Evolutionary conservation across 2,329 filamentous ascomycete genomes (phyloP).

Genomic region (Sporothrix luriei): DNA sequence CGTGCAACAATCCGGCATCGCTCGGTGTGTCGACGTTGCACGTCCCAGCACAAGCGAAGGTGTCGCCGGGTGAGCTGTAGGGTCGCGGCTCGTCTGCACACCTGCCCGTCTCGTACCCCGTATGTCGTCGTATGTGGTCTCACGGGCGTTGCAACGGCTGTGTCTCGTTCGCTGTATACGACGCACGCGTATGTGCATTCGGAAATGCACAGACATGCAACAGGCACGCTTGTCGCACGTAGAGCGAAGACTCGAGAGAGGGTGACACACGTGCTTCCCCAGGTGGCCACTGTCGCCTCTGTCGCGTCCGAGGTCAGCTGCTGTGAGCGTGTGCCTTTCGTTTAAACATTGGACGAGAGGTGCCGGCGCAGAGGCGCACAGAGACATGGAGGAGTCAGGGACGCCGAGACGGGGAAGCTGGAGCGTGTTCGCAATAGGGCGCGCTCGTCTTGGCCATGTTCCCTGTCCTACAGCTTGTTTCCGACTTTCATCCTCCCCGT

Average conservation of each 20-base stretch:
- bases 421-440: background rate
- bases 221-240: background rate
- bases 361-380: background rate
- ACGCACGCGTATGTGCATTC: background rate
- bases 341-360: constrained; percentile 25
- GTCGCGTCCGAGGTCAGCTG: background rate
- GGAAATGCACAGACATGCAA: constrained; percentile 10
- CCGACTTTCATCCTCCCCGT: background rate
- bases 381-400: constrained; percentile 9
- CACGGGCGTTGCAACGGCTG: constrained; percentile 19
- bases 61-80: background rate
- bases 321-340: constrained; percentile 14
- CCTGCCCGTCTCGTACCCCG: background rate
- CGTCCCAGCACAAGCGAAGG: constrained; percentile 1
- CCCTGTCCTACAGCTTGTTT: background rate
- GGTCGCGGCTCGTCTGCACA: background rate
- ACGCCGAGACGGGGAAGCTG: background rate
- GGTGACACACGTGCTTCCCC: constrained; percentile 22
- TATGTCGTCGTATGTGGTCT: background rate
- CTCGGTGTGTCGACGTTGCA: background rate
- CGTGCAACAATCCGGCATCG: constrained; percentile 11
- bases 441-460: background rate
- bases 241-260: background rate
- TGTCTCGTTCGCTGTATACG: constrained; percentile 7
- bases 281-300: background rate